Evolutionary conservation across 1,139 yeast genomes (phyloP).

Genomic region (Yamadazyma trypodendri): DNA sequence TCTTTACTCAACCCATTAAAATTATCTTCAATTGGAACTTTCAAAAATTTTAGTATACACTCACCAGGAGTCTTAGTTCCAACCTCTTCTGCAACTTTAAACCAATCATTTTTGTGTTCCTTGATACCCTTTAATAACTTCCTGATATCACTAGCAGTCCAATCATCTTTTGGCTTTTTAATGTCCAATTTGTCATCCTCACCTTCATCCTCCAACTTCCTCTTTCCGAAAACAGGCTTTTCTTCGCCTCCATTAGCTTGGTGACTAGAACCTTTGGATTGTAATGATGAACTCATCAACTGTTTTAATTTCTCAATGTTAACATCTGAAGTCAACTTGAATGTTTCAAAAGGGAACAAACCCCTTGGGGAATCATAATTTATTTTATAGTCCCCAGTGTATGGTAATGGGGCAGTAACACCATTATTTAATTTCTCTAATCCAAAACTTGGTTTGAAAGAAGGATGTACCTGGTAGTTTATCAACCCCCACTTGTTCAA

Average conservation of each 20-base stretch:
- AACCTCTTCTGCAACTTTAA: slow-evolving; percentile 60
- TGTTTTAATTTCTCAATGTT: slow-evolving; percentile 58
- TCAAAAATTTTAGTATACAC: slow-evolving; percentile 76
- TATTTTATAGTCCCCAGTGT: slow-evolving; percentile 65
- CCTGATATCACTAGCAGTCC: slow-evolving; percentile 65
- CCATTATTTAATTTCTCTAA: slow-evolving; percentile 59
- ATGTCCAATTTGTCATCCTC: not conserved
- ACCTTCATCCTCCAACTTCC: slow-evolving; percentile 4
- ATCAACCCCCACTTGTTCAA: slow-evolving; percentile 95
- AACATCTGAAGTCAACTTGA: slow-evolving; percentile 56
- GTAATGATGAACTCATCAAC: slow-evolving; percentile 27
- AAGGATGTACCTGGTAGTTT: slow-evolving; percentile 85
- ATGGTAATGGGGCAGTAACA: slow-evolving; percentile 51
- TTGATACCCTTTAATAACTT: slow-evolving; percentile 63
- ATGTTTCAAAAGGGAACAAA: slow-evolving; percentile 86
- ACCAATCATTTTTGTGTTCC: slow-evolving; percentile 69
- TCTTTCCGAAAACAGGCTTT: slow-evolving; percentile 1
- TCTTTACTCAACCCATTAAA: slow-evolving; percentile 52
- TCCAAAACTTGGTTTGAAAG: slow-evolving; percentile 59
- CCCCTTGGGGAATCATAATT: slow-evolving; percentile 93
- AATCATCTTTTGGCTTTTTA: slow-evolving; percentile 51
- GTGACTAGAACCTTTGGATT: not conserved
- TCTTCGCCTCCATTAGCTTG: slow-evolving; percentile 1
- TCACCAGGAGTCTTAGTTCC: slow-evolving; percentile 72
- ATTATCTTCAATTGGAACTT: slow-evolving; percentile 78